Percentiles rank a stretch among this genome's conserved stretches.
phyloP scores from a whole-genome alignment of 1,139 yeast species.

The Chernovozyma sophiae-reginae region DNA sequence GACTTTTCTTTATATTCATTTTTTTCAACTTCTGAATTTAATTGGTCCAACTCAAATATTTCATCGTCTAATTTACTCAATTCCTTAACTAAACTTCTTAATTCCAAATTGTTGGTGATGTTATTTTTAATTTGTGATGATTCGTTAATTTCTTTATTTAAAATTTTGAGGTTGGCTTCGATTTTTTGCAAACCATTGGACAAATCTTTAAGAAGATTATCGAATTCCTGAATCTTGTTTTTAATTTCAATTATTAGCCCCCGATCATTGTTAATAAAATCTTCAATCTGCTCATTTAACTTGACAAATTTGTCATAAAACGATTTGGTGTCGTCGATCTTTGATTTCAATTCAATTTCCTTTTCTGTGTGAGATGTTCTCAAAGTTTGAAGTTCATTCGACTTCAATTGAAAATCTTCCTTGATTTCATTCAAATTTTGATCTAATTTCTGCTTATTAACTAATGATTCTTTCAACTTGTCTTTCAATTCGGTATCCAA shows the following conservation, averaged over 20 bases:
- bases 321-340: slow-evolving; percentile 7
- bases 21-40: slow-evolving; percentile 62
- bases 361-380: slow-evolving; percentile 18
- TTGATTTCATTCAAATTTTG: slow-evolving; percentile 11
- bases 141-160: slow-evolving; percentile 31
- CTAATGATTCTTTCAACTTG: slow-evolving; percentile 11
- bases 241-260: slow-evolving; percentile 25
- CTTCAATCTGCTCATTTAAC: slow-evolving; percentile 3
- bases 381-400: slow-evolving; percentile 19
- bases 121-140: slow-evolving; percentile 34
- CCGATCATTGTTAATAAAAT: slow-evolving; percentile 10
- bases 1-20: slow-evolving; percentile 63
- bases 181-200: slow-evolving; percentile 4
- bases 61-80: slow-evolving; percentile 24
- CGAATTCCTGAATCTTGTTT: slow-evolving; percentile 34
- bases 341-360: slow-evolving; percentile 13
- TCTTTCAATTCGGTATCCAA: slow-evolving; percentile 17
- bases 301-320: slow-evolving; percentile 6
- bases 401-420: slow-evolving; percentile 5
- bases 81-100: slow-evolving; percentile 26
- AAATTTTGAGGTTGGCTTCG: slow-evolving; percentile 14
- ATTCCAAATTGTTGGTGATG: slow-evolving; percentile 39
- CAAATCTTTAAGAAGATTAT: slow-evolving; percentile 4
- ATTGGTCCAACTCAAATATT: slow-evolving; percentile 36
- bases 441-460: slow-evolving; percentile 13